Evolutionary conservation across 768 basidiomycete species (phyloP).

Genomic region (Leccinum imitatum): DNA sequence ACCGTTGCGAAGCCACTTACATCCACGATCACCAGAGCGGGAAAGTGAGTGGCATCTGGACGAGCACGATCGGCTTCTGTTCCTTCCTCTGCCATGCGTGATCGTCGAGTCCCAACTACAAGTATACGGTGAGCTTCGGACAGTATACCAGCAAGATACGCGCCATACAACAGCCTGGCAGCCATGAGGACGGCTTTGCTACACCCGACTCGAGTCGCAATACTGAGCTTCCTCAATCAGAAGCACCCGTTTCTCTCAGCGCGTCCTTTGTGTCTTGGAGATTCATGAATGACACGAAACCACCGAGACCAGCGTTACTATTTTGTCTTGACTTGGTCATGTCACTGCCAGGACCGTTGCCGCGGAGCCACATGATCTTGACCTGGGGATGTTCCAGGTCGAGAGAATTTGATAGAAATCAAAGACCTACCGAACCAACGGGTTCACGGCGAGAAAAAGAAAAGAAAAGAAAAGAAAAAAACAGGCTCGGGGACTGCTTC

Average conservation of each 20-base stretch:
- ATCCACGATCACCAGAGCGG: conserved; percentile 32
- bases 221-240: conserved; percentile 90
- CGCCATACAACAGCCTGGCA: conserved; percentile 78
- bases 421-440: no score
- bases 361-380: no score
- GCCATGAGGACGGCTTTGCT: conserved; percentile 94
- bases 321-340: no score
- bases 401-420: no score
- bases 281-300: no score
- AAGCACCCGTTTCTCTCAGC: conserved; percentile 85
- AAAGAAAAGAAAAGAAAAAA: no score
- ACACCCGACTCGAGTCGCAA: conserved; percentile 80
- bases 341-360: no score
- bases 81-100: conserved; percentile 25
- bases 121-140: background rate
- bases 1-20: conserved; percentile 19
- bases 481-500: conserved; percentile 42
- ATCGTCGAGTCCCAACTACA: conserved; percentile 27
- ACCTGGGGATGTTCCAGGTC: no score
- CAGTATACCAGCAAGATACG: conserved; percentile 14
- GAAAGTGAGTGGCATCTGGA: conserved; percentile 30
- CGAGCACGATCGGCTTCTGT: conserved; percentile 29
- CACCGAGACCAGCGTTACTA: no score
- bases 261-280: conserved; percentile 45
- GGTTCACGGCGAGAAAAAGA: no score